Base-by-base conservation (phyloP, 2,329 filamentous ascomycete genomes). In the Myriangium duriaei region DNA sequence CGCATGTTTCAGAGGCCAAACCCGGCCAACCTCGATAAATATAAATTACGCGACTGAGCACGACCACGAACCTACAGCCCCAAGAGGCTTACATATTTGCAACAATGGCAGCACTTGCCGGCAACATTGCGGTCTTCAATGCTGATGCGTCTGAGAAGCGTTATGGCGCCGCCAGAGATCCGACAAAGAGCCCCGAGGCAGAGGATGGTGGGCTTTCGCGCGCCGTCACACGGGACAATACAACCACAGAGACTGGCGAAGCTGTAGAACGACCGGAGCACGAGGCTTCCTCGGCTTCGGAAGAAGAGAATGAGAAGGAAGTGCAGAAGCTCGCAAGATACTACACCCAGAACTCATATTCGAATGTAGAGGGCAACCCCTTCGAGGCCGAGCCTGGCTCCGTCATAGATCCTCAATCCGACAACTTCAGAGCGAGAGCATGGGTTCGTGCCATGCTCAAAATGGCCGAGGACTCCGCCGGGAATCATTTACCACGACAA, bases 381-480 rank as follows among this genome's bases (percentile, higher is more conserved):
- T 61, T 62, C 37, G 38, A 55, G 15, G 60, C 63, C 10, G 51
- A 57, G 17, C 47, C 59, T 18, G 61, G 56, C 40, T 65, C 64
- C 1, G 49, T 56, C 7, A 50, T 68, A n/a, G 63, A 69, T 41
- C 65, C 66, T 12, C 50, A 57, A 46, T 59, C 62, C 33, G 49
- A 57, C 2, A 58, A 68, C 47, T 69, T 69, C 58, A 61, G 59
- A 31, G 61, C 64, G 13, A 53, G 65, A 21, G 54, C 59, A 44
- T 69, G 65, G 65, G 61, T 63, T 30, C 67, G 65, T 50, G 61
- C 63, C 13, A 63, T 68, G 56, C 58, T 68, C 42, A 63, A 68
- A 45, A 44, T 68, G 31, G 58, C 61, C 31, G 55, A 58, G 2
- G 49, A 54, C 24, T 64, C 68, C 40, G 51, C 56, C 5, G 55